Evolutionary conservation across 2,329 filamentous ascomycete genomes (phyloP).

Genomic region (Nothopassalora personata): DNA sequence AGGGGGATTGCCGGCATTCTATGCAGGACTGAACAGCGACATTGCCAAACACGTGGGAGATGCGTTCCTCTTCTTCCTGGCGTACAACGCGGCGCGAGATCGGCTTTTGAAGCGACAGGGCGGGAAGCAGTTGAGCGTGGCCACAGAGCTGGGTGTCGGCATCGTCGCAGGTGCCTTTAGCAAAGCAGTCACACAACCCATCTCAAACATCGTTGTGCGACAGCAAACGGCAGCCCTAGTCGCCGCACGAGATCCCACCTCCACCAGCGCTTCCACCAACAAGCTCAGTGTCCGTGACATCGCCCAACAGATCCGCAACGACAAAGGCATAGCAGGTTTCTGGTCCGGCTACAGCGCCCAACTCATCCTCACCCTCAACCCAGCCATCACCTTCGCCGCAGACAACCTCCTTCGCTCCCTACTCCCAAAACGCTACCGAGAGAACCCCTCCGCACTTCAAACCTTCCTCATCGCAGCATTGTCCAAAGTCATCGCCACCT

Average conservation of each 20-base stretch:
- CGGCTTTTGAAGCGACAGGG: slow-evolving; percentile 36
- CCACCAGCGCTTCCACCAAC: slow-evolving; percentile 24
- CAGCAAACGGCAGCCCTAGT: slow-evolving; percentile 65
- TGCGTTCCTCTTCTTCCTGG: slow-evolving; percentile 80
- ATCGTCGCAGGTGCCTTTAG: slow-evolving; percentile 68
- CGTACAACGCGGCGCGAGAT: slow-evolving; percentile 60
- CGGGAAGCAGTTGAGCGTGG: slow-evolving; percentile 47
- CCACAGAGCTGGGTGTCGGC: slow-evolving; percentile 71
- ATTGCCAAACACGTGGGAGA: slow-evolving; percentile 52
- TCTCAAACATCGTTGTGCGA: slow-evolving; percentile 74
- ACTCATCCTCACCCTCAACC: slow-evolving; percentile 76
- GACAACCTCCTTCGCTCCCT: slow-evolving; percentile 66
- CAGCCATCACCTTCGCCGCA: slow-evolving; percentile 77
- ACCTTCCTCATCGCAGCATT: slow-evolving; percentile 67
- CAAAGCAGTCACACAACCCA: slow-evolving; percentile 70
- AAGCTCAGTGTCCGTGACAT: slow-evolving; percentile 50
- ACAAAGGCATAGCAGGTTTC: slow-evolving; percentile 69
- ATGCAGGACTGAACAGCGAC: slow-evolving; percentile 42
- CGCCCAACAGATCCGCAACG: slow-evolving; percentile 56
- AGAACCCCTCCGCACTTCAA: slow-evolving; percentile 48
- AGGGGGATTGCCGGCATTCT: slow-evolving; percentile 67
- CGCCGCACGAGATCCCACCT: slow-evolving; percentile 35
- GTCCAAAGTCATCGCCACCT: slow-evolving; percentile 72
- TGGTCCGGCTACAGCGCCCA: slow-evolving; percentile 86
- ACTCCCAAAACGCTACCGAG: slow-evolving; percentile 49